Evolutionary conservation across 768 basidiomycete species (phyloP), one percentile per base, ranked within the genome.

Genomic region (Royoungia palumana): DNA sequence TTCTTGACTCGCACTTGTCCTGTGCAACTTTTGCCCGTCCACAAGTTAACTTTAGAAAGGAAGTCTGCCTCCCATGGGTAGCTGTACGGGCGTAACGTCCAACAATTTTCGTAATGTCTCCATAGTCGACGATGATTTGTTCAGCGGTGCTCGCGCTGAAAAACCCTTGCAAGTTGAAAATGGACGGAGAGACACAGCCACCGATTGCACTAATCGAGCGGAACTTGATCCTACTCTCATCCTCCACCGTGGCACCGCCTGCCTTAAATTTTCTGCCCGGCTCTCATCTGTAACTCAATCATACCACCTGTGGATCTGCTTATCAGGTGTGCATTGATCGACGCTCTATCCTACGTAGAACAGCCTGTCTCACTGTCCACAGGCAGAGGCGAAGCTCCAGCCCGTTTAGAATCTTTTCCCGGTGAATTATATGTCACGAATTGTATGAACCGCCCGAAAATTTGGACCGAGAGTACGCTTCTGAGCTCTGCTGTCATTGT

Each of bases 151-250:
- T 2, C 11, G 27, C 8, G 2, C 27, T 6, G 6, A 2, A 2
- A 28, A 28, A 25, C 4, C 24, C 24, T 25, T 25, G 24, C n/a
- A 25, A 25, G 24, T 25, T 25, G 4, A 9, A 28, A 28, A 28
- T 28, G 27, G 11, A 28, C 11, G 13, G 30, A 13, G 24, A 34
- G 10, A 19, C 47, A 48, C 55, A 58, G 66, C 65, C 65, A 64
- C 60, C 27, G 44, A 60, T 64, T 55, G 32, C 28, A 32, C 14
- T 20, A 41, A 55, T 47, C 43, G 39, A 32, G 50, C 32, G 45
- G 27, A 21, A 45, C 38, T 37, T 55, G 49, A 58, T 49, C 43
- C 41, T 53, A 17, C 52, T 58, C 55, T 44, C 56, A 46, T 39
- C 57, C 50, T 46, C 49, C 50, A 54, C 57, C n/a, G n/a, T n/a